Evolutionary conservation across 345 rosid species (phyloP).

Genomic region (Eucalyptus fibrosa): DNA sequence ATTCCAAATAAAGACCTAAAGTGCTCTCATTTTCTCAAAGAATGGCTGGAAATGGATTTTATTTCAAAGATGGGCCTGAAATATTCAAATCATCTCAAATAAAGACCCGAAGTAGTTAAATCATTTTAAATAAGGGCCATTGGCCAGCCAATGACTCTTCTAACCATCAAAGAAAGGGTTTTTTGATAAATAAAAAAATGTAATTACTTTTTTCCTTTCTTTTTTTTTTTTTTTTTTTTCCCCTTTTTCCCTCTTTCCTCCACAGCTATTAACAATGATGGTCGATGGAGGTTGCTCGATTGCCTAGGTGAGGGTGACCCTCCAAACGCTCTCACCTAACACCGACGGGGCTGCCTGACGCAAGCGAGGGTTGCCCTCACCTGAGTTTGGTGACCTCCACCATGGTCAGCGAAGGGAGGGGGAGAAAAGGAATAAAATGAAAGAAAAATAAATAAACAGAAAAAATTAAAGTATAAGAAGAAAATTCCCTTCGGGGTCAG

Average conservation of each 20-base stretch:
- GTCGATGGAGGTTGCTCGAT: accelerated
- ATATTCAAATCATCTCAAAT: accelerated
- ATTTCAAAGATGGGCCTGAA: accelerated
- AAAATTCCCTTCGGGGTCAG: accelerated
- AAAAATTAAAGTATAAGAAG: too few relatives aligned
- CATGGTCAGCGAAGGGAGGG: accelerated
- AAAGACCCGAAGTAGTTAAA: accelerated
- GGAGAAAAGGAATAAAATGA: too few relatives aligned
- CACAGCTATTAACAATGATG: accelerated
- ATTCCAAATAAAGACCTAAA: accelerated
- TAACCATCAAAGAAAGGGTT: accelerated
- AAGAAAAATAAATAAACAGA: too few relatives aligned
- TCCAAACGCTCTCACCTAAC: too few relatives aligned
- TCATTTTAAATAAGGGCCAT: too few relatives aligned
- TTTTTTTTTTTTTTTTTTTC: accelerated
- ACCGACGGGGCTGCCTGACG: accelerated
- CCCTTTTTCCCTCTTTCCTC: too few relatives aligned
- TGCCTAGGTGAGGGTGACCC: accelerated
- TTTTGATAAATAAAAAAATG: too few relatives aligned
- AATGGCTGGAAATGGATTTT: accelerated
- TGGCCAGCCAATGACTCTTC: too few relatives aligned
- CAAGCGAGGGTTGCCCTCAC: too few relatives aligned
- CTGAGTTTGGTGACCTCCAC: accelerated
- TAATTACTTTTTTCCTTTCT: too few relatives aligned
- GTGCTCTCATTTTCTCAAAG: accelerated